phyloP scores from a whole-genome alignment of 805 yeast genomes.

The Myxozyma geophila region DNA sequence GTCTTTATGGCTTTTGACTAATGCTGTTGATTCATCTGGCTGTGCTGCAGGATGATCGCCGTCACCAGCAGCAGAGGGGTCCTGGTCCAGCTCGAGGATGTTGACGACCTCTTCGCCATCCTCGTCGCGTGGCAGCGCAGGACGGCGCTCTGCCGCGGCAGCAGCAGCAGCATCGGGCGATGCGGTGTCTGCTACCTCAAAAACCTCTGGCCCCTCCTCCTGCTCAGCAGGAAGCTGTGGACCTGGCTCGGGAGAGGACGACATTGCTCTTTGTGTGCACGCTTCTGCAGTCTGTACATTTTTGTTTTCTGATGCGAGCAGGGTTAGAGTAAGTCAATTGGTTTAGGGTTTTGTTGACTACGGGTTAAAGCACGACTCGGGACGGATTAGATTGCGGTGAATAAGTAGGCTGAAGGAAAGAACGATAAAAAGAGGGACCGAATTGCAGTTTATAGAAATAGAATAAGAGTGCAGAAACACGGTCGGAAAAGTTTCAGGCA shows the following conservation, averaged over 20 bases:
- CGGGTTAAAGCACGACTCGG: neutral
- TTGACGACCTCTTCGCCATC: slow-evolving; percentile 35
- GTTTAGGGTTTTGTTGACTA: slow-evolving; percentile 1
- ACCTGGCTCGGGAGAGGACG: slow-evolving; percentile 22
- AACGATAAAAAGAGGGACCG: no score
- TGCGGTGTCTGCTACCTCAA: slow-evolving; percentile 8
- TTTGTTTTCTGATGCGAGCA: neutral
- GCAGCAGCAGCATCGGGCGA: neutral
- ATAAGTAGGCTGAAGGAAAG: neutral
- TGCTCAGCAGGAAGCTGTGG: slow-evolving; percentile 11
- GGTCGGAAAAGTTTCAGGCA: no score
- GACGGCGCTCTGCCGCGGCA: neutral
- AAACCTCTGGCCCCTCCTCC: slow-evolving; percentile 5
- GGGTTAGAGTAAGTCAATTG: neutral
- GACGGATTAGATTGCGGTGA: neutral
- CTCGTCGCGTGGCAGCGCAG: slow-evolving; percentile 16
- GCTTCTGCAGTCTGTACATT: neutral
- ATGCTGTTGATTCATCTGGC: no score
- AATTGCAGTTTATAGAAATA: neutral
- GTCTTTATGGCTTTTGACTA: slow-evolving; percentile 7
- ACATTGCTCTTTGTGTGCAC: neutral
- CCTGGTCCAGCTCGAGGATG: slow-evolving; percentile 26
- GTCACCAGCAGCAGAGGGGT: slow-evolving; percentile 13
- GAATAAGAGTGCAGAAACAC: neutral
- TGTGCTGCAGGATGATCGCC: neutral